Conservation (phyloP, 148 eudicot species). For the Fallopia convolvulus region DNA sequence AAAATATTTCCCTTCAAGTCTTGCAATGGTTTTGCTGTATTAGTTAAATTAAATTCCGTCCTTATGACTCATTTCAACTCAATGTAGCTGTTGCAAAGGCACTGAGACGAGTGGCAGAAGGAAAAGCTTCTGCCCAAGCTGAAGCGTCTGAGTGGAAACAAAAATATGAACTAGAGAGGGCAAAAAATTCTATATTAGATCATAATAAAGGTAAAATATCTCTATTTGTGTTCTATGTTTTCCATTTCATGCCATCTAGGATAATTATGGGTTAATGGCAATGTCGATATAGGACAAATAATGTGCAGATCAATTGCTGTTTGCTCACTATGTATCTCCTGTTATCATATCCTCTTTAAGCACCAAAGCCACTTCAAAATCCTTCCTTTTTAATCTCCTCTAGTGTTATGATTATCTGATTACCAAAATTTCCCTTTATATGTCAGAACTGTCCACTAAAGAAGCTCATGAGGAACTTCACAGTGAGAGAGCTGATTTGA, state of each 20-base stretch:
- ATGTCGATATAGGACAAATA: neutral
- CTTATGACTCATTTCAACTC: constrained; percentile 10
- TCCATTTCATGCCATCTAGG: neutral
- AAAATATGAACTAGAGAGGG: constrained; percentile 79
- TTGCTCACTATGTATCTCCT: neutral
- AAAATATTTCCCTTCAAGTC: constrained; percentile 12
- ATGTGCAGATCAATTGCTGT: neutral
- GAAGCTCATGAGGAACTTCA: constrained; percentile 19
- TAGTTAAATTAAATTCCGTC: neutral
- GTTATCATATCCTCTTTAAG: neutral
- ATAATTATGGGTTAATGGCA: neutral
- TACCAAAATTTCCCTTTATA: neutral
- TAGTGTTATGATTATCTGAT: neutral
- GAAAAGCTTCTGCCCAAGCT: constrained; percentile 90
- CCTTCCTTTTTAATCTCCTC: neutral
- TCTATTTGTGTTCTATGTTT: neutral
- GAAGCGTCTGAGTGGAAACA: constrained; percentile 99
- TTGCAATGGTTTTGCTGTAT: neutral
- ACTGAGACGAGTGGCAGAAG: constrained; percentile 72
- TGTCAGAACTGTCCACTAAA: constrained; percentile 29
- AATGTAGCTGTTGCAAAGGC: constrained; percentile 82
- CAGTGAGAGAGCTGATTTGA: constrained; percentile 18
- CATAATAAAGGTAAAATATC: constrained; percentile 16
- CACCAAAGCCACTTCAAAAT: neutral
- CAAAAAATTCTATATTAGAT: constrained; percentile 53